phyloP scores from a whole-genome alignment of 805 yeast species.

The Barnettozyma sucrosica region DNA sequence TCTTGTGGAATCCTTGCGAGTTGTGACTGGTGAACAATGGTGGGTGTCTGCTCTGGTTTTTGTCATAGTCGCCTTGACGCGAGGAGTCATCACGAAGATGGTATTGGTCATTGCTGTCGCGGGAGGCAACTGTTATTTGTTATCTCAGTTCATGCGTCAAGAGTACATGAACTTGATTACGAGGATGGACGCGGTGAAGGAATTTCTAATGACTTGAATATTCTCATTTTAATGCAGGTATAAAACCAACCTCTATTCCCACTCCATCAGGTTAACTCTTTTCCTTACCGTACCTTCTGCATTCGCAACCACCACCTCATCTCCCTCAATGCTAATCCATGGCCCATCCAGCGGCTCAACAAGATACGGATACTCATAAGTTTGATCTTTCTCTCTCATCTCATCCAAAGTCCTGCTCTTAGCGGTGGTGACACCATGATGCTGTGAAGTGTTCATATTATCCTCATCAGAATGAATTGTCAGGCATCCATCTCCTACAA shows the following conservation, averaged over 20 bases:
- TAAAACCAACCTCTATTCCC: slow-evolving; percentile 30
- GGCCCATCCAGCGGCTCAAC: slow-evolving; percentile 77
- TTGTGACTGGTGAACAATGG: slow-evolving; percentile 31
- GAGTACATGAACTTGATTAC: slow-evolving; percentile 5
- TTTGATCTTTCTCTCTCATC: slow-evolving; percentile 61
- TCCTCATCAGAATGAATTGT: slow-evolving; percentile 5
- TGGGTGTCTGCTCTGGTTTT: slow-evolving; percentile 11
- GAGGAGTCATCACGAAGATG: slow-evolving; percentile 13
- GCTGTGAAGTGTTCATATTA: neutral
- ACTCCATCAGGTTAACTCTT: slow-evolving; percentile 34
- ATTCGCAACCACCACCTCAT: slow-evolving; percentile 44
- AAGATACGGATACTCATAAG: slow-evolving; percentile 73
- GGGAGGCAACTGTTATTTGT: slow-evolving; percentile 29
- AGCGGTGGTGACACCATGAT: neutral
- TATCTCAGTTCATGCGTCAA: slow-evolving; percentile 36
- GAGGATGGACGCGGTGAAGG: neutral
- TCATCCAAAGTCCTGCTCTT: slow-evolving; percentile 64
- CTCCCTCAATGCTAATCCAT: slow-evolving; percentile 64
- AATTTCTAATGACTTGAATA: neutral
- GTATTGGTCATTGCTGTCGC: slow-evolving; percentile 15
- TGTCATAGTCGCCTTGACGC: slow-evolving; percentile 6
- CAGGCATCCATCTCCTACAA: slow-evolving; percentile 21
- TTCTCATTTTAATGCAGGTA: neutral
- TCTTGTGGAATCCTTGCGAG: slow-evolving; percentile 57
- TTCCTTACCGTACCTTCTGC: slow-evolving; percentile 34